Evolutionary conservation across 169 alveolate species (phyloP).

Genomic region (Nephromyces sp.): DNA sequence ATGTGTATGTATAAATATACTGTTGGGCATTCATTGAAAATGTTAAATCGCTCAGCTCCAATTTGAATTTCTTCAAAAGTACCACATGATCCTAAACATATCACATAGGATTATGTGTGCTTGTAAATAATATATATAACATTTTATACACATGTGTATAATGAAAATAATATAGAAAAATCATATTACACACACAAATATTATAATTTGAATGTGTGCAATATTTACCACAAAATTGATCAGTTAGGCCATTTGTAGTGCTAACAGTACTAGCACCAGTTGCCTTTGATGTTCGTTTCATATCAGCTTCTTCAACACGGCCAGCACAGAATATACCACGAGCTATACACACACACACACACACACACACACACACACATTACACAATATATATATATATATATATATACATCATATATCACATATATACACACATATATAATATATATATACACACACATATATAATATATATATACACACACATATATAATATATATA

Average conservation of each 20-base stretch:
- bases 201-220: neutral
- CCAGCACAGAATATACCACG: slow-evolving; percentile 92
- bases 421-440: no score
- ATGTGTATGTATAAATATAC: neutral
- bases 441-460: no score
- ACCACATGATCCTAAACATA: slow-evolving; percentile 84
- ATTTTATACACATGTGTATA: neutral
- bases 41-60: slow-evolving; percentile 92
- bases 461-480: no score
- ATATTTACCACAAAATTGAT: slow-evolving; percentile 63
- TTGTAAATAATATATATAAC: neutral
- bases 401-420: no score
- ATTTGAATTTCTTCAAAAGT: slow-evolving; percentile 90
- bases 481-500: no score
- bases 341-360: no score
- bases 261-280: slow-evolving; percentile 91
- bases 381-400: no score
- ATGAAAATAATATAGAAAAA: neutral
- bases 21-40: slow-evolving; percentile 79
- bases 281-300: slow-evolving; percentile 83
- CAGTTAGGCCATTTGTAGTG: slow-evolving; percentile 79
- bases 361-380: no score
- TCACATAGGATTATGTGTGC: no score
- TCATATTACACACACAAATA: neutral
- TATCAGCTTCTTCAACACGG: slow-evolving; percentile 88